A percentile compares a stretch with the other conserved stretches of the same genome.
phyloP scores from a whole-genome alignment of 306 rosid genomes.

The Gastrolobium villosum region DNA sequence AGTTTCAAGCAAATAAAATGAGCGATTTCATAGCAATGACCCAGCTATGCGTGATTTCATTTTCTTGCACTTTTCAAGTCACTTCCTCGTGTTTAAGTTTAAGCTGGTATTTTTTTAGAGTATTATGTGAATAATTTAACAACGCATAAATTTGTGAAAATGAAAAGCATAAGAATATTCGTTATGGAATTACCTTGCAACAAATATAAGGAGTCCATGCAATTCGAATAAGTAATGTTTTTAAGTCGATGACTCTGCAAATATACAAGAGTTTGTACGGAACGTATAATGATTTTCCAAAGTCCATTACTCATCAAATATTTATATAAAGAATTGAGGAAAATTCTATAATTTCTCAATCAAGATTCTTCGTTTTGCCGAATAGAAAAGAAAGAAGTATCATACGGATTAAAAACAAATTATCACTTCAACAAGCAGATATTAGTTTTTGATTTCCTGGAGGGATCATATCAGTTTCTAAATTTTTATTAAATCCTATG shows the following conservation, averaged over 20 bases:
- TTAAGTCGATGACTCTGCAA: background rate
- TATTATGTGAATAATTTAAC: background rate
- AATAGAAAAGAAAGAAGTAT: background rate
- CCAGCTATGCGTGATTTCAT: background rate
- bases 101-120: background rate
- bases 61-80: background rate
- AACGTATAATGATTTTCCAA: background rate
- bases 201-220: background rate
- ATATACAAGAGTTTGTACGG: background rate
- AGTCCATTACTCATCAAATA: too few species aligned
- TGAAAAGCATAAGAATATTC: background rate
- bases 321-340: too few species aligned
- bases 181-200: background rate
- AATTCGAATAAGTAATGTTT: background rate
- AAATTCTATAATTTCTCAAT: too few species aligned
- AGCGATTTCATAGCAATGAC: constrained; percentile 32
- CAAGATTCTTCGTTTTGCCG: background rate
- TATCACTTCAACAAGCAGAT: background rate
- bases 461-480: too few species aligned
- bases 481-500: too few species aligned
- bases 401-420: background rate
- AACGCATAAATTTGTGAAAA: background rate
- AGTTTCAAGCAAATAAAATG: constrained; percentile 7
- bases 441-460: too few species aligned
- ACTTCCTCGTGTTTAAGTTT: background rate